Conservation (phyloP, 495 filamentous ascomycete genomes). For the Penicillium silybi region DNA sequence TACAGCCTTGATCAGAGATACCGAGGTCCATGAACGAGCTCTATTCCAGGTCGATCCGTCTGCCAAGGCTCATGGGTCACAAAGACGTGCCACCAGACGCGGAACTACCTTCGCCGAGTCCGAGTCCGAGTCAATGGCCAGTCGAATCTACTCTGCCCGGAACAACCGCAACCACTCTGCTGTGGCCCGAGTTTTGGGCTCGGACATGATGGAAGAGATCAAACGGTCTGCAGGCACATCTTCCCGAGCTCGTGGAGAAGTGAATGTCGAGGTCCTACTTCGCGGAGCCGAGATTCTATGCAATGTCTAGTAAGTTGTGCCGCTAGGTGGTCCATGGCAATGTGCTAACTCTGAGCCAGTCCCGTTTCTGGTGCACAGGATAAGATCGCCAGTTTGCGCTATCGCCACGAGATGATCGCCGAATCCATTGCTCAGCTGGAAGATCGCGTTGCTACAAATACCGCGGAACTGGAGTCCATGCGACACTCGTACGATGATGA, state of each 20-base stretch:
- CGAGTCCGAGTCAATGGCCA: slow-evolving; percentile 44
- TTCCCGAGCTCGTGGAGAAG: slow-evolving; percentile 53
- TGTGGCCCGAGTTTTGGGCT: slow-evolving; percentile 83
- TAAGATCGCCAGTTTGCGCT: slow-evolving; percentile 66
- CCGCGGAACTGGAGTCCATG: slow-evolving; percentile 67
- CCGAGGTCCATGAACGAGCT: slow-evolving; percentile 90
- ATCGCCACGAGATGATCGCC: slow-evolving; percentile 66
- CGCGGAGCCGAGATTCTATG: slow-evolving; percentile 88
- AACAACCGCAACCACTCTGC: slow-evolving; percentile 73
- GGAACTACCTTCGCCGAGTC: slow-evolving; percentile 43
- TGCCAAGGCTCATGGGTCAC: slow-evolving; percentile 34
- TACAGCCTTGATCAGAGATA: slow-evolving; percentile 90
- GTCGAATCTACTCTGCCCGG: slow-evolving; percentile 48
- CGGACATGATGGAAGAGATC: slow-evolving; percentile 83
- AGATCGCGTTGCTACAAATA: slow-evolving; percentile 70
- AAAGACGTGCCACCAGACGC: slow-evolving; percentile 43
- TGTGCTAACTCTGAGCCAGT: slow-evolving; percentile 31
- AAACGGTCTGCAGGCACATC: slow-evolving; percentile 49
- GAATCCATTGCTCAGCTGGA: slow-evolving; percentile 78
- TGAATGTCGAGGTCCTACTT: slow-evolving; percentile 84
- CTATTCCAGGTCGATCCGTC: slow-evolving; percentile 86
- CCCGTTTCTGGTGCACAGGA: slow-evolving; percentile 79
- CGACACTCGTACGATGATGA: slow-evolving; percentile 51
- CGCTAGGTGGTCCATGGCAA: neutral
- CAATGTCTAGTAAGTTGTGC: slow-evolving; percentile 66